These are phyloP conservation scores for Xylaria curta DNA, from an alignment of 495 filamentous ascomycete genomes.

Conservation along the genomic window DNA sequence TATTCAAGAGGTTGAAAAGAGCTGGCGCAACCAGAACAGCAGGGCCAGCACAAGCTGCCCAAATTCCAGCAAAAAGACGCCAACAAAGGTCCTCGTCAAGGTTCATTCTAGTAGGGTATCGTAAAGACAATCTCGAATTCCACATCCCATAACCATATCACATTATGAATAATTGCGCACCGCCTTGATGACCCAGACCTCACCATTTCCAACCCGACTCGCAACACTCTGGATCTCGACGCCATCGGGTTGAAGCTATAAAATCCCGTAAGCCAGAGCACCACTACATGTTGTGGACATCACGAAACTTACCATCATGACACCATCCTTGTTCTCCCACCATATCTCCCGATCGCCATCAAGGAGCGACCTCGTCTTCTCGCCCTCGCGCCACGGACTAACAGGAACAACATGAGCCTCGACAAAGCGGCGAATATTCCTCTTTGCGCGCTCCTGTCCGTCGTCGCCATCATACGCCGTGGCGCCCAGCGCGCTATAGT, in stretches of 20 bases:
- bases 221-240: conserved; percentile 76
- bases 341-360: conserved; percentile 72
- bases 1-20: not conserved
- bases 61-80: not conserved
- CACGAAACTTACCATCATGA: conserved; percentile 63
- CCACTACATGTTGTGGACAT: too few relatives aligned
- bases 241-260: conserved; percentile 77
- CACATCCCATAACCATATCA: not conserved
- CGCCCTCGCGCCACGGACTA: conserved; percentile 79
- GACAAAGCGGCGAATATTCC: conserved; percentile 82
- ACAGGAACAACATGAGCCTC: conserved; percentile 81
- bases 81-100: too few relatives aligned
- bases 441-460: conserved; percentile 79
- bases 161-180: conserved; percentile 66
- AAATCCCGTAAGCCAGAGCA: conserved; percentile 23
- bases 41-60: not conserved
- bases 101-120: conserved; percentile 11
- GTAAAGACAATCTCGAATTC: not conserved
- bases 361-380: conserved; percentile 72
- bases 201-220: conserved; percentile 80
- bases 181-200: conserved; percentile 77
- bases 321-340: conserved; percentile 81
- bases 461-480: conserved; percentile 79
- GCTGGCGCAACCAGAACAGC: not conserved
- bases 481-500: conserved; percentile 75